phyloP scores from a whole-genome alignment of 768 basidiomycete genomes.

The Xerocomellus chrysenteron region DNA sequence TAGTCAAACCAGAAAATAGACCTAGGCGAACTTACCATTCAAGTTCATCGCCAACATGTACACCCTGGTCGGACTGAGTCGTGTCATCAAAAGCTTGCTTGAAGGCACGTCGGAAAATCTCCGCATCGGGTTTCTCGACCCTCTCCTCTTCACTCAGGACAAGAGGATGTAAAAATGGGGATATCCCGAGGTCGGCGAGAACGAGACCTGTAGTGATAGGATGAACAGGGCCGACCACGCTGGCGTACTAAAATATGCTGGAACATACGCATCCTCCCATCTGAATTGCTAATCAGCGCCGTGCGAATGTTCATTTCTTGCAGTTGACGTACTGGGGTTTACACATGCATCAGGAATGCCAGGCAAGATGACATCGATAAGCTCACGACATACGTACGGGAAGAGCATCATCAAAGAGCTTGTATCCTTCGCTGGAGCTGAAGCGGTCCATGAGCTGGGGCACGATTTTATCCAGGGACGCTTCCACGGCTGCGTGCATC shows the following conservation, averaged over 20 bases:
- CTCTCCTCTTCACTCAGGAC: slow-evolving; percentile 71
- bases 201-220: slow-evolving; percentile 38
- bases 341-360: slow-evolving; percentile 3
- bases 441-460: slow-evolving; percentile 63
- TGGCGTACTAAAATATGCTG: not conserved
- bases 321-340: slow-evolving; percentile 43
- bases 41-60: slow-evolving; percentile 80
- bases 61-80: slow-evolving; percentile 35
- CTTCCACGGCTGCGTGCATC: slow-evolving; percentile 48
- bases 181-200: slow-evolving; percentile 60
- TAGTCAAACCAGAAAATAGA: not conserved
- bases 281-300: slow-evolving; percentile 71
- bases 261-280: slow-evolving; percentile 64
- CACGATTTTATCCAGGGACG: slow-evolving; percentile 55
- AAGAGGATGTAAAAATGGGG: slow-evolving; percentile 48
- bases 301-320: slow-evolving; percentile 46
- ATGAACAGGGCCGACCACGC: slow-evolving; percentile 1
- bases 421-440: slow-evolving; percentile 69
- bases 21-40: slow-evolving; percentile 45
- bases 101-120: slow-evolving; percentile 54
- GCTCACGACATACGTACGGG: slow-evolving; percentile 40
- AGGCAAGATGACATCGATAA: not conserved
- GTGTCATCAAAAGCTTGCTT: slow-evolving; percentile 4
- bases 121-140: slow-evolving; percentile 62
- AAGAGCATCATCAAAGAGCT: slow-evolving; percentile 51